Evolutionary conservation across 2,329 filamentous ascomycete genomes (phyloP).

Genomic region (Phaeosphaeriaceae sp.): DNA sequence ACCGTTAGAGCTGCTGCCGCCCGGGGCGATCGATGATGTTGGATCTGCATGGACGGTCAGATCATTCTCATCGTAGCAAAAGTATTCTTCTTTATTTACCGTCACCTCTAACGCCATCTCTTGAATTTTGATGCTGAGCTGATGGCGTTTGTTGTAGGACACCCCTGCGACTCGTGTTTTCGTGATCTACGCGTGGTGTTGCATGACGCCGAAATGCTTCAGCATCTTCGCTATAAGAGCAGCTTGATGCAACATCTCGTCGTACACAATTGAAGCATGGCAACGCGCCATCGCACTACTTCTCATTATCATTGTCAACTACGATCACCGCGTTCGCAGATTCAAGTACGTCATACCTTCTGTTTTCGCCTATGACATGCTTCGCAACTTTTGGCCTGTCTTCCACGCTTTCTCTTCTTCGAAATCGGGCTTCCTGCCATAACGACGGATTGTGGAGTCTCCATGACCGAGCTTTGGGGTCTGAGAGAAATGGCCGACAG

Average conservation of each 20-base stretch:
- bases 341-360: not conserved
- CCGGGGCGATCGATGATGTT: not conserved
- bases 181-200: not conserved
- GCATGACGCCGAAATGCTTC: not conserved
- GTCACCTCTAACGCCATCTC: not conserved
- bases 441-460: not conserved
- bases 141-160: not conserved
- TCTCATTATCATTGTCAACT: not conserved
- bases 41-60: not conserved
- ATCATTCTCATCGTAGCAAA: no score
- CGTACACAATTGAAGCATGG: not conserved
- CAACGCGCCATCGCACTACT: not conserved
- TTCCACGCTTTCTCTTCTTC: not conserved
- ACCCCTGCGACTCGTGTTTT: not conserved
- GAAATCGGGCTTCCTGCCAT: not conserved
- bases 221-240: not conserved
- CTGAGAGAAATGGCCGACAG: not conserved
- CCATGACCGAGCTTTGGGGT: not conserved
- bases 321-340: not conserved
- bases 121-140: not conserved
- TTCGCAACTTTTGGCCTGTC: not conserved
- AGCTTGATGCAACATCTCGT: not conserved
- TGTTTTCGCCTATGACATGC: not conserved
- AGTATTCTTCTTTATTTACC: not conserved
- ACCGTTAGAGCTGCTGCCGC: not conserved